Evolutionary conservation across 148 eudicot species (phyloP).

Genomic region (Salicornia ramosissima): DNA sequence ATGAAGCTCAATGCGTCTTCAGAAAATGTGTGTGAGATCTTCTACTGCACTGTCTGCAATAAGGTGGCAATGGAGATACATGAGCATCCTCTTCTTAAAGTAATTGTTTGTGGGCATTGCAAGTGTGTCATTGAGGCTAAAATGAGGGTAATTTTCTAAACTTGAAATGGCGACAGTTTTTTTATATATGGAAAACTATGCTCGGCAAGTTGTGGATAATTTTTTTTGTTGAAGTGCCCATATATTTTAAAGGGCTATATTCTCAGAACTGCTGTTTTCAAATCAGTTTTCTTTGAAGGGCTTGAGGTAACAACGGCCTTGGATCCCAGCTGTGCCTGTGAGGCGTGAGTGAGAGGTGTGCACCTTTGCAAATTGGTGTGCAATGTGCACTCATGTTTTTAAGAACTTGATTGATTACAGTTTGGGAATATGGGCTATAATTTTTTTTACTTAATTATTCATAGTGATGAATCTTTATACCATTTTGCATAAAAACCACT

Average conservation of each 20-base stretch:
- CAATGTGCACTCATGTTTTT: neutral
- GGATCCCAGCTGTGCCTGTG: neutral
- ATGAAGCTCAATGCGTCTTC: slow-evolving; percentile 12
- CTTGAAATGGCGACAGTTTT: neutral
- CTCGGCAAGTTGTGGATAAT: neutral
- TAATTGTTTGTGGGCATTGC: slow-evolving; percentile 62
- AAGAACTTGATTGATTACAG: neutral
- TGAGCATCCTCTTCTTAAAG: slow-evolving; percentile 64
- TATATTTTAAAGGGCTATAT: neutral
- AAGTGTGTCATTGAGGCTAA: slow-evolving; percentile 46
- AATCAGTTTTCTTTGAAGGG: neutral
- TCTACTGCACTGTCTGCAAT: slow-evolving; percentile 65
- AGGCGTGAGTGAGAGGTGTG: neutral
- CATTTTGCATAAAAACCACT: neutral
- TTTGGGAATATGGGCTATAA: no score
- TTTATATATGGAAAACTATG: neutral
- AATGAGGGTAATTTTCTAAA: slow-evolving; percentile 41
- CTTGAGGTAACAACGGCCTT: neutral
- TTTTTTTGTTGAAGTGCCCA: neutral
- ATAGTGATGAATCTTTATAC: neutral
- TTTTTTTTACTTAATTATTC: no score
- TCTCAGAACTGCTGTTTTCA: neutral
- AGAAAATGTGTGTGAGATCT: slow-evolving; percentile 24
- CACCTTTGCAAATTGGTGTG: neutral
- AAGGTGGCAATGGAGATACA: slow-evolving; percentile 38